These are phyloP conservation scores for Physcomitrellopsis africana DNA, from an alignment of 225 moss, liverwort and hornwort species.

Conservation along the genomic window DNA sequence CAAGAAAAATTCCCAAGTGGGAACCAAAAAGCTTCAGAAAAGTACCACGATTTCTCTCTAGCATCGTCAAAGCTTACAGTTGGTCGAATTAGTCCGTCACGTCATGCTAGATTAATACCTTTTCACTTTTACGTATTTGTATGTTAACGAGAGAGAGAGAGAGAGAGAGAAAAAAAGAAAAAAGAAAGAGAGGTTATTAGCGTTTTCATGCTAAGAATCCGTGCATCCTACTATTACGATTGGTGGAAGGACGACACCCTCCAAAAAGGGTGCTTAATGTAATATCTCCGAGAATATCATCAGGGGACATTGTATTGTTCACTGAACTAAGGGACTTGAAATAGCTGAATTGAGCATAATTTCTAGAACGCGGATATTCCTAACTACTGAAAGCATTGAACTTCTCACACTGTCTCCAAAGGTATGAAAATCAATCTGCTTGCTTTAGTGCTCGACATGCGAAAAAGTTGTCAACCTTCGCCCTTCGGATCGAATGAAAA, in stretches of 20 bases:
- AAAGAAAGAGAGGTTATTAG: constrained; percentile 19
- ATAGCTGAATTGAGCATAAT: background rate
- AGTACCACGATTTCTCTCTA: background rate
- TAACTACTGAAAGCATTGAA: background rate
- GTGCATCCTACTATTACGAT: background rate
- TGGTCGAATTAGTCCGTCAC: background rate
- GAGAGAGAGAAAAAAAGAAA: too few species aligned
- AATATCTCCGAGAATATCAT: background rate
- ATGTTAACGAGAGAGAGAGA: too few species aligned
- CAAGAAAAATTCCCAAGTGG: background rate
- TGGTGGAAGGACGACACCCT: background rate
- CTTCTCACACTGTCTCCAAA: constrained; percentile 6
- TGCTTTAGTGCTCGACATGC: background rate
- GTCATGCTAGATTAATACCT: too few species aligned
- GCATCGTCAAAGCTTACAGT: background rate
- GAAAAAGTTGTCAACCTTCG: constrained; percentile 2
- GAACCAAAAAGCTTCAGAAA: constrained; percentile 2
- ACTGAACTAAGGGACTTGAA: constrained; percentile 10
- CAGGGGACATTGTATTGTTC: background rate
- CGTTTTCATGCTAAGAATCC: constrained; percentile 13
- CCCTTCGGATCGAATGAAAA: constrained; percentile 3
- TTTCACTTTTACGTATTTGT: too few species aligned
- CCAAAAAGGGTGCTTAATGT: background rate
- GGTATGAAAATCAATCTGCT: constrained; percentile 1
- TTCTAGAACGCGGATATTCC: background rate